phyloP scores from a whole-genome alignment of 164 flowering plant genomes.

The Dillenia suffruticosa region DNA sequence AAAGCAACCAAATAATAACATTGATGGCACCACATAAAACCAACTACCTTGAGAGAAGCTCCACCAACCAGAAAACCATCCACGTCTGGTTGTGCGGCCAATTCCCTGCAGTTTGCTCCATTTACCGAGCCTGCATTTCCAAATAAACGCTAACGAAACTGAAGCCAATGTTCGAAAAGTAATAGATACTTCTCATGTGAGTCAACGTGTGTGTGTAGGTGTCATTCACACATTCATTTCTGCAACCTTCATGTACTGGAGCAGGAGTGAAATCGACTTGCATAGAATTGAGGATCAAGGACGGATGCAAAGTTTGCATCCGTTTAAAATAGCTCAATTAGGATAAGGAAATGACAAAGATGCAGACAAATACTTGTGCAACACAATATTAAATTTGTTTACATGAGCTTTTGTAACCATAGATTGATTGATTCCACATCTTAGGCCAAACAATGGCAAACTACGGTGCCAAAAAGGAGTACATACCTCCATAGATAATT shows the following conservation, averaged over 20 bases:
- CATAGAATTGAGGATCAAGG: too few relatives aligned
- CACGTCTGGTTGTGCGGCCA: slow-evolving; percentile 64
- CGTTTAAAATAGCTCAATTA: too few relatives aligned
- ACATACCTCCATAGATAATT: slow-evolving; percentile 93
- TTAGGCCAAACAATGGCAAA: neutral
- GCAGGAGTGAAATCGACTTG: too few relatives aligned
- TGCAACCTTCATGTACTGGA: too few relatives aligned
- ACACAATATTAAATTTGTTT: too few relatives aligned
- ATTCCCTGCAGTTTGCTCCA: slow-evolving; percentile 73
- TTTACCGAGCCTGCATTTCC: slow-evolving; percentile 58
- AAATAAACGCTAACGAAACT: neutral
- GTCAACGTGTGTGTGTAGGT: too few relatives aligned
- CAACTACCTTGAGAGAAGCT: slow-evolving; percentile 69
- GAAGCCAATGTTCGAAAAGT: neutral
- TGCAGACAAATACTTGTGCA: too few relatives aligned
- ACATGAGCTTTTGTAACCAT: too few relatives aligned
- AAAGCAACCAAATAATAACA: neutral
- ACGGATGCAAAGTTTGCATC: too few relatives aligned
- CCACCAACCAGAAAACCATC: slow-evolving; percentile 93
- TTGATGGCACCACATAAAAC: neutral
- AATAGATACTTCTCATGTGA: neutral
- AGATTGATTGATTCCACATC: too few relatives aligned
- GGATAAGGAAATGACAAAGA: too few relatives aligned
- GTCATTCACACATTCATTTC: too few relatives aligned
- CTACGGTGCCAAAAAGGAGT: neutral